Evolutionary conservation across 2,329 filamentous ascomycete species (phyloP), one percentile per base, ranked within the genome.

Genomic region (Rhinocladiella mackenziei): DNA sequence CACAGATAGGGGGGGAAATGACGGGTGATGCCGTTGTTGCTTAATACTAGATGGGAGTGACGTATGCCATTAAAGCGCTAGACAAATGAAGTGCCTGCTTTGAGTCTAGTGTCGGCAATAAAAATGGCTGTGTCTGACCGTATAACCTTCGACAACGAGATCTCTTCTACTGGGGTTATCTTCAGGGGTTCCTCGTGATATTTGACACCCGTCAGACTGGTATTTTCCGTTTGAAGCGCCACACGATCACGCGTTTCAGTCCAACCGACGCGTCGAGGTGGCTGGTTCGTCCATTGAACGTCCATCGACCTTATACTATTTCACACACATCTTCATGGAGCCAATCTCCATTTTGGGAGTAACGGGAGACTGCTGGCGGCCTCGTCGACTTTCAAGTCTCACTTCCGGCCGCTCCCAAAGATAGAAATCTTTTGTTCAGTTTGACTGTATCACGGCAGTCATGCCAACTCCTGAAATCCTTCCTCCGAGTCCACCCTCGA

Each of bases 401-500:
- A 8, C 22, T 13, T 26, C 13, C 14, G 11, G 6, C 18, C 30
- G 6, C 23, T 19, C 15, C 26, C 28, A 42, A 39, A 45, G 33
- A 35, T 31, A 19, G n/a, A 13, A 10, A 26, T 15, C 19, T 9
- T 10, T 13, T 31, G 11, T n/a, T 2, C n/a, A 13, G 18, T 41
- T 13, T 41, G 23, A 41, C n/a, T 37, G 17, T 19, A 5, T 38
- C 33, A 8, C 18, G 13, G 32, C 28, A 33, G 39, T 28, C 46
- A 57, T 57, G 53, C 56, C 55, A 25, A 41, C 46, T 36, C 35
- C 39, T 28, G 49, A 47, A 34, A 42, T 38, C n/a, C 48, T 54
- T 62, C 60, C 50, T 33, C 54, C 45, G 18, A 55, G 51, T 30
- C 56, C 56, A 19, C 56, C 56, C 17, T 49, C 45, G 7, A 57